These are phyloP conservation scores for Linnemannia zychae DNA, from an alignment of 192 early-diverging fungal genomes.

Conservation along the genomic window DNA sequence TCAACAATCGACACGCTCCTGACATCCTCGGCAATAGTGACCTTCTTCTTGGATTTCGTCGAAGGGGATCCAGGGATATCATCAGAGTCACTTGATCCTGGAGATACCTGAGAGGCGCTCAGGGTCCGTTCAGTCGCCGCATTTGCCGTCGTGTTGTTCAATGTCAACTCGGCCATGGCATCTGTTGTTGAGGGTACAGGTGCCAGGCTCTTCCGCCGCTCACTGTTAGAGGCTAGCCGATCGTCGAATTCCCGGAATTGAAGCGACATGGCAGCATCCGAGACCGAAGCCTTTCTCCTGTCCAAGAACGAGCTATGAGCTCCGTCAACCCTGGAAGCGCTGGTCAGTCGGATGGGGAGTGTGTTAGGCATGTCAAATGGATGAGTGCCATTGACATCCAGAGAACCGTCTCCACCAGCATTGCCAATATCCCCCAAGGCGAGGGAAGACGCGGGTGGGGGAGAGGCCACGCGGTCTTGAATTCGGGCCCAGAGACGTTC, in stretches of 20 bases:
- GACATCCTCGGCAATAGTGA: constrained; percentile 39
- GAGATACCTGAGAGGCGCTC: neutral
- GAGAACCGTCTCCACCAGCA: constrained; percentile 5
- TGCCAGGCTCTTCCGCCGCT: constrained; percentile 38
- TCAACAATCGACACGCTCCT: constrained; percentile 36
- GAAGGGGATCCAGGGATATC: constrained; percentile 7
- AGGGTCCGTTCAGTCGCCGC: constrained; percentile 10
- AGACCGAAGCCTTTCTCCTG: constrained; percentile 24
- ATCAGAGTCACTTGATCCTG: neutral
- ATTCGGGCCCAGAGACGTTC: constrained; percentile 39
- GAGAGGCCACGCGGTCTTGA: constrained; percentile 23
- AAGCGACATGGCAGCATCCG: constrained; percentile 43
- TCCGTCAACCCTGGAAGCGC: constrained; percentile 24
- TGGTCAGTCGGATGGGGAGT: constrained; percentile 43
- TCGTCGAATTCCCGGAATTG: constrained; percentile 54
- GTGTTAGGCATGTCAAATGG: constrained; percentile 38
- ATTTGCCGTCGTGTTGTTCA: constrained; percentile 29
- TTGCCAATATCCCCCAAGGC: neutral
- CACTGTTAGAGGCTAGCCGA: constrained; percentile 38
- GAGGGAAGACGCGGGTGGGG: constrained; percentile 2
- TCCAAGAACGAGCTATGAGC: constrained; percentile 32
- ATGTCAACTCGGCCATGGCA: constrained; percentile 10
- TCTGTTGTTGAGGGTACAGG: constrained; percentile 8
- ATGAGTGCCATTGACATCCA: constrained; percentile 13
- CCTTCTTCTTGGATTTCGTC: constrained; percentile 48